Evolutionary conservation across 768 basidiomycete species (phyloP).

Genomic region (Paxillus ammoniavirescens): DNA sequence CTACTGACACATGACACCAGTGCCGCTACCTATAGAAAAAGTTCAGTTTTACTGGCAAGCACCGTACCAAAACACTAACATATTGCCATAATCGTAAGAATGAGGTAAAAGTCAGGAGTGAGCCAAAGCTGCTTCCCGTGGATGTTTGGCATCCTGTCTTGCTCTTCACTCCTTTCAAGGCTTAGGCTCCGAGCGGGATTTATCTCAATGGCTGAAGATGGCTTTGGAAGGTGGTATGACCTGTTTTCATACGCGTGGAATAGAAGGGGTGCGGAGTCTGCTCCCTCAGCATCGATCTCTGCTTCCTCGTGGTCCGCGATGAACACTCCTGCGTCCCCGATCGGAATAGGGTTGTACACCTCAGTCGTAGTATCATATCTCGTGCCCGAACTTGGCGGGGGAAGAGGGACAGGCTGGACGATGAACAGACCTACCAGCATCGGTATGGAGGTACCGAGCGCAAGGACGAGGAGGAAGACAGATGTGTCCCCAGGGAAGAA

Average conservation of each 20-base stretch:
- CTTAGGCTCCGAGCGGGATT: slow-evolving; percentile 14
- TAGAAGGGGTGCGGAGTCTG: slow-evolving; percentile 22
- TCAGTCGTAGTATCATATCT: slow-evolving; percentile 3
- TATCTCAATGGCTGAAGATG: slow-evolving; percentile 20
- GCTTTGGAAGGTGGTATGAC: slow-evolving; percentile 21
- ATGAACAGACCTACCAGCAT: slow-evolving; percentile 79
- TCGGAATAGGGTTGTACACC: slow-evolving; percentile 18
- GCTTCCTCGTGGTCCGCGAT: slow-evolving; percentile 1
- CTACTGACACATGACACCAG: slow-evolving; percentile 70
- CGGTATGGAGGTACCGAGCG: slow-evolving; percentile 74
- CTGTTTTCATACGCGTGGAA: slow-evolving; percentile 8
- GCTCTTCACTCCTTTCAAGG: neutral
- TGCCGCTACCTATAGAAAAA: slow-evolving; percentile 56
- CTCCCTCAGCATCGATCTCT: slow-evolving; percentile 12
- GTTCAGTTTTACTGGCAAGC: neutral
- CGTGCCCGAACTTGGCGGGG: slow-evolving; percentile 20
- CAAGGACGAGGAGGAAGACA: slow-evolving; percentile 71
- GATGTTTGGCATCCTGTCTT: slow-evolving; percentile 45
- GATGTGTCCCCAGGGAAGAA: slow-evolving; percentile 58
- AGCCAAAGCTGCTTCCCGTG: slow-evolving; percentile 51
- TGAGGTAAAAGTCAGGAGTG: slow-evolving; percentile 61
- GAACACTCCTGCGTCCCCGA: slow-evolving; percentile 4
- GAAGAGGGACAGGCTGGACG: slow-evolving; percentile 66
- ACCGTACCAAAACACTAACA: slow-evolving; percentile 41
- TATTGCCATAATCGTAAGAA: slow-evolving; percentile 54